Conservation (phyloP, 805 yeast genomes). For the Lipomyces kockii region DNA sequence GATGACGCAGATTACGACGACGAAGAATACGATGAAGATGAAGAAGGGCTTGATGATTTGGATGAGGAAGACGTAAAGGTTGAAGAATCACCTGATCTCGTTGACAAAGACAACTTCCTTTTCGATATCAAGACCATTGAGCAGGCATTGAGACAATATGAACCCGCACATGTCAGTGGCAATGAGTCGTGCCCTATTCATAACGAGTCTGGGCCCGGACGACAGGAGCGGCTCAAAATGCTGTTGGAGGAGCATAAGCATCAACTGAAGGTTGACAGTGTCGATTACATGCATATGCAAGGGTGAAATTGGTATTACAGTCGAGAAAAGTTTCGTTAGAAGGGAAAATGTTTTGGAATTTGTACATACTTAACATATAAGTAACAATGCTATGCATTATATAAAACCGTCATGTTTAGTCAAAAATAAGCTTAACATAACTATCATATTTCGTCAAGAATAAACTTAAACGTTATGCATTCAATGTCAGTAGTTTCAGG, state of each 20-base stretch:
- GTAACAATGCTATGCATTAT: background rate
- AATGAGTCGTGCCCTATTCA: conserved; percentile 28
- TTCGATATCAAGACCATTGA: conserved; percentile 16
- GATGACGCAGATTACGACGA: conserved; percentile 23
- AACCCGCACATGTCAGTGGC: conserved; percentile 22
- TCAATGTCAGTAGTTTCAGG: too few species aligned
- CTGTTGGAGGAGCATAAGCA: conserved; percentile 24
- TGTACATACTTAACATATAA: background rate
- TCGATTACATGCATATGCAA: conserved; percentile 21
- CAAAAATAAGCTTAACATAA: background rate
- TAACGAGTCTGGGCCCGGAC: conserved; percentile 19
- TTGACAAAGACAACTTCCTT: conserved; percentile 1
- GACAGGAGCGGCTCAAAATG: conserved; percentile 19
- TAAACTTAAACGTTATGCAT: too few species aligned
- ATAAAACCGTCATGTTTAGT: background rate
- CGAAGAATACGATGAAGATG: conserved; percentile 20
- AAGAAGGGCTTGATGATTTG: conserved; percentile 14
- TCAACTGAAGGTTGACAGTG: conserved; percentile 23
- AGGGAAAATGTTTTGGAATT: background rate
- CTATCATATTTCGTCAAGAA: too few species aligned
- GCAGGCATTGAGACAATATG: conserved; percentile 15
- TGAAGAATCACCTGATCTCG: conserved; percentile 2
- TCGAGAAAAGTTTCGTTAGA: background rate
- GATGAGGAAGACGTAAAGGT: conserved; percentile 12
- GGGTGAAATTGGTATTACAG: background rate